These are phyloP conservation scores for Leccinum longicurvipes DNA, from an alignment of 768 basidiomycete genomes.

Conservation along the genomic window DNA sequence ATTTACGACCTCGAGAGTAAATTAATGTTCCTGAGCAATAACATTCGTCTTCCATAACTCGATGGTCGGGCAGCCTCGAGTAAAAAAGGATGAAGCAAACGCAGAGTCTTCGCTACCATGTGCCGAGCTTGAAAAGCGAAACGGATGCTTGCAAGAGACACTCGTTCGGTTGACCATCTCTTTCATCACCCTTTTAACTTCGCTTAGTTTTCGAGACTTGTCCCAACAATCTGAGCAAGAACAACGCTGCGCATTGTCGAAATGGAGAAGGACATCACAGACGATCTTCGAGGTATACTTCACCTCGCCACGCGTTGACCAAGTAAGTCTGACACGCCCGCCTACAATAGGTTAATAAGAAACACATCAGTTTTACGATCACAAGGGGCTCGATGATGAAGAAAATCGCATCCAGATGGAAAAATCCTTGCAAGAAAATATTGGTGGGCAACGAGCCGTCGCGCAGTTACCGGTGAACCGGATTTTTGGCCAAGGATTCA, in stretches of 20 bases:
- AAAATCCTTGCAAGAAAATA: constrained; percentile 83
- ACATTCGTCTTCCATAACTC: too few relatives aligned
- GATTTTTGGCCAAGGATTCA: constrained; percentile 40
- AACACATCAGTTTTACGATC: constrained; percentile 78
- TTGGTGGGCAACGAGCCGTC: constrained; percentile 51
- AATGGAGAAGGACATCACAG: constrained; percentile 86
- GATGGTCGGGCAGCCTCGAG: constrained; percentile 18
- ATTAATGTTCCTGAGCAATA: too few relatives aligned
- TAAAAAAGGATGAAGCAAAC: constrained; percentile 31
- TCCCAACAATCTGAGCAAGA: constrained; percentile 86
- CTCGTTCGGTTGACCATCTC: constrained; percentile 59
- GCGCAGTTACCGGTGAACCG: neutral
- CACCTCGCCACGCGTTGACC: neutral
- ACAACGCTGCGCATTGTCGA: constrained; percentile 76
- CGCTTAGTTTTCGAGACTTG: constrained; percentile 75
- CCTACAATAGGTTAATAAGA: constrained; percentile 67
- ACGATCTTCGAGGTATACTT: constrained; percentile 74
- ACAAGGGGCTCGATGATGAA: constrained; percentile 95
- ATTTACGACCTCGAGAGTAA: too few relatives aligned
- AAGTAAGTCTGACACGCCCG: constrained; percentile 3
- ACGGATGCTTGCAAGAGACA: constrained; percentile 92
- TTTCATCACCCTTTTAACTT: neutral
- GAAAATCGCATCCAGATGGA: constrained; percentile 95
- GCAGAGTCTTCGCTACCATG: constrained; percentile 62
- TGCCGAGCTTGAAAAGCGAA: constrained; percentile 96